A percentile compares a stretch with the other conserved stretches of the same genome.
Evolutionary conservation across 2,329 filamentous ascomycete species (phyloP).

Genomic region (Orbilia oligospora): DNA sequence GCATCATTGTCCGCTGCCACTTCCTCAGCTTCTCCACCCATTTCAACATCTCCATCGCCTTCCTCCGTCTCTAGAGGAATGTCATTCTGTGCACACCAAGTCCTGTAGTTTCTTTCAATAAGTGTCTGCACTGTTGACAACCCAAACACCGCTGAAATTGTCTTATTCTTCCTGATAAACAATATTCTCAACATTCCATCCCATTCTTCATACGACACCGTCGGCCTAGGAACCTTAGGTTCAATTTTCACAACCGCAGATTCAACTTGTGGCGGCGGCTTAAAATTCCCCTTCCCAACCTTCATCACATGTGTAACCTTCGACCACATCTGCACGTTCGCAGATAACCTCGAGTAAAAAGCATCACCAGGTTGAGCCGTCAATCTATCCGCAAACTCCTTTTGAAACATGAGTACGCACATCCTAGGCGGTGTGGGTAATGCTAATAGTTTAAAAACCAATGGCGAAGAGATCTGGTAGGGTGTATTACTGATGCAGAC

Average conservation of each 20-base stretch:
- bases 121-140: slow-evolving; percentile 85
- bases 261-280: slow-evolving; percentile 92
- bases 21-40: slow-evolving; percentile 47
- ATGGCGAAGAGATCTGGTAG: slow-evolving; percentile 86
- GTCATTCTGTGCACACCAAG: slow-evolving; percentile 90
- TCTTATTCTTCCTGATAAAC: slow-evolving; percentile 92
- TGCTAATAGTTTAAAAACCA: slow-evolving; percentile 90
- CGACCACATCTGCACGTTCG: slow-evolving; percentile 94
- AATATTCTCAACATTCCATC: slow-evolving; percentile 87
- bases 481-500: slow-evolving; percentile 86
- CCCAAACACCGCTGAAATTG: slow-evolving; percentile 81
- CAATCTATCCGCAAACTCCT: slow-evolving; percentile 91
- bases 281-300: slow-evolving; percentile 96
- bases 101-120: slow-evolving; percentile 88
- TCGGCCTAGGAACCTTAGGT: slow-evolving; percentile 85
- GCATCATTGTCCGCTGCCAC: slow-evolving; percentile 67
- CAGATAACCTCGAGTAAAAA: slow-evolving; percentile 89
- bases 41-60: slow-evolving; percentile 59
- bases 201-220: slow-evolving; percentile 95
- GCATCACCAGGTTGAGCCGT: slow-evolving; percentile 90
- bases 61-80: slow-evolving; percentile 66
- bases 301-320: slow-evolving; percentile 74
- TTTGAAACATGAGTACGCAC: slow-evolving; percentile 95
- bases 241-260: slow-evolving; percentile 90
- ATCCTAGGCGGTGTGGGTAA: slow-evolving; percentile 84